These are phyloP conservation scores for Chaetomiaceae sp. DNA, from an alignment of 2,329 filamentous ascomycete species.

Conservation along the genomic window DNA sequence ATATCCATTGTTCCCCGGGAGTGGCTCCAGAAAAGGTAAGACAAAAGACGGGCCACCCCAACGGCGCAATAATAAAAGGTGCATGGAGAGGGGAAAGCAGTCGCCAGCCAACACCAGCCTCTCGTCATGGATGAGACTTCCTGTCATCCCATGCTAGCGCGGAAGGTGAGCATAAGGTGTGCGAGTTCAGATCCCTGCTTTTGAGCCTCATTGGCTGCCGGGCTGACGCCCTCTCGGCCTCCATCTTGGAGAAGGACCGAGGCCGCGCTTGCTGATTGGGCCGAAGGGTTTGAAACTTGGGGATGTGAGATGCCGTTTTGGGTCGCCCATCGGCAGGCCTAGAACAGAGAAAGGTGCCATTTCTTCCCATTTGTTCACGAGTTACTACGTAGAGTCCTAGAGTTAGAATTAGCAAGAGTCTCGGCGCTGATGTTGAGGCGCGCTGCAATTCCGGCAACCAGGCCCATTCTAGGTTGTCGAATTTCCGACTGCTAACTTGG, in stretches of 20 bases:
- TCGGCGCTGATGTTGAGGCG: neutral
- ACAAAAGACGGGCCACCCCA: conserved; percentile 14
- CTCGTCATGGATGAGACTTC: conserved; percentile 23
- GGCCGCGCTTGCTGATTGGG: conserved; percentile 22
- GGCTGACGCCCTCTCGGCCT: conserved; percentile 25
- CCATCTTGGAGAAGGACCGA: conserved; percentile 24
- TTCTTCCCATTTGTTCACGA: neutral
- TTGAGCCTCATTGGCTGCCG: conserved; percentile 28
- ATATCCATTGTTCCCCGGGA: conserved; percentile 2
- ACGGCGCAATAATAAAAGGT: conserved; percentile 23
- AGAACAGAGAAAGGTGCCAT: conserved; percentile 2
- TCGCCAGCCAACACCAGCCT: conserved; percentile 20
- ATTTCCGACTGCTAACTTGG: neutral
- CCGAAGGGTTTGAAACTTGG: conserved; percentile 14
- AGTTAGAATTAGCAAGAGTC: neutral
- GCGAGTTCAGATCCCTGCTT: conserved; percentile 27
- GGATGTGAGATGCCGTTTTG: conserved; percentile 22
- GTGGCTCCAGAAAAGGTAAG: conserved; percentile 12
- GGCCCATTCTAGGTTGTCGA: neutral
- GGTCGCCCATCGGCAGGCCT: conserved; percentile 6
- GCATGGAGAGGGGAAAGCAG: conserved; percentile 15
- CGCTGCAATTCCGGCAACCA: conserved; percentile 6
- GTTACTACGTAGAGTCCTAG: too few species aligned
- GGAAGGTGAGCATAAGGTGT: conserved; percentile 28
- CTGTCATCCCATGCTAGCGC: conserved; percentile 26